Evolutionary conservation across 1,139 yeast genomes (phyloP), one percentile per base, ranked within the genome.

Genomic region (Yamadazyma siamensis): DNA sequence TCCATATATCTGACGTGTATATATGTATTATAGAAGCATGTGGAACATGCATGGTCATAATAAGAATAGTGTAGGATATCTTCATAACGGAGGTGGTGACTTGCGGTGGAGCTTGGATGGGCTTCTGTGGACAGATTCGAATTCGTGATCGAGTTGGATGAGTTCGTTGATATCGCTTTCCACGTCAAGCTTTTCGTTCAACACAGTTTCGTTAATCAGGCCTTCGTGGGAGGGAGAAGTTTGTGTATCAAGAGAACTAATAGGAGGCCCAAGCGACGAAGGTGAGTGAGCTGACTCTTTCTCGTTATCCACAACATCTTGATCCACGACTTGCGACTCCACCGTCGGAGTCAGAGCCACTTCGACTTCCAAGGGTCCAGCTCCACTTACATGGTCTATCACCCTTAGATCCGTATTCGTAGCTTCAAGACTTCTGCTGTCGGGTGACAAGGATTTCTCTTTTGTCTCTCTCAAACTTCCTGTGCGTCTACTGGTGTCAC

Each of bases 1-100:
- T 49, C 81, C 97, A 3, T 85, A 63, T 42, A 46, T 65, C 10
- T 65, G 46, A 36, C 18, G 10, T 13, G 7, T 21, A 15, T 19
- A 25, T 14, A 11, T 14, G 15, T 19, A 22, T 12, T 22, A 14
- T 19, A 9, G 12, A 15, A 28, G 23, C n/a, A 15, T 12, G 13
- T 14, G 22, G n/a, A n/a, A n/a, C n/a, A n/a, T n/a, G n/a, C n/a
- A n/a, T n/a, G n/a, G n/a, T n/a, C n/a, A n/a, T n/a, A n/a, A n/a
- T n/a, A n/a, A n/a, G n/a, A n/a, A n/a, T n/a, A n/a, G n/a, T n/a
- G n/a, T n/a, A n/a, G n/a, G n/a, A 16, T 7, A 16, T 6, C 9
- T 14, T 26, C 15, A 23, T 15, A 27, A 27, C 7, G 47, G 46
- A 6, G 48, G 47, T 6, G 48, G 48, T 8, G 45, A 29, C 27